Base-by-base conservation (phyloP, 257 asterid species). In the Solanum okadae region DNA sequence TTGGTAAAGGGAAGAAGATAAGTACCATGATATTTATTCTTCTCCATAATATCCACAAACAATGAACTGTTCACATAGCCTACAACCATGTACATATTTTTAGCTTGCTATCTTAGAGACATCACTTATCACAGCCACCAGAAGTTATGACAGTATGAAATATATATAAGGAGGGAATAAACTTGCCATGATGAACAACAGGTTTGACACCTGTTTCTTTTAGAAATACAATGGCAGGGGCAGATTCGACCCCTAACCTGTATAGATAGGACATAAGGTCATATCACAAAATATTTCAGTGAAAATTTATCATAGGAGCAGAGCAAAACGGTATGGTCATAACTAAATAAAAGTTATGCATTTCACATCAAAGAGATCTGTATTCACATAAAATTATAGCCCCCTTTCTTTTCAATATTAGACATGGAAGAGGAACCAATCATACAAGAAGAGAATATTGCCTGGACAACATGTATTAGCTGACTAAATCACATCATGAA, bases 131-230 rank as follows among this genome's bases (percentile, higher is more conserved):
- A 71, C 40, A 37, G 27, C 35, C 87, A 27, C 56, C 20, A 79
- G 29, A 63, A 61, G 33, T 46, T 20, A 65, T 3, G 29, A 78
- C 37, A 37, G 35, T 10, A 67, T 42, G 34, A 31, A 15, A 87
- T 88, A 75, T 82, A 8, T 82, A 10, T 35, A 87, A 31, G 85
- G 84, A 31, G 63, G 40, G 89, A 2, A 83, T 88, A 42, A 73
- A 92, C 94, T 86, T 92, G 83, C 99, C 99, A 89, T 94, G 98
- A 90, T 94, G 93, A 63, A 97, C 94, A 85, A 92, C 92, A 87
- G 99, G 99, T 90, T 92, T 93, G 88, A 96, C 93, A 84, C 99
- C 99, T 5, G 99, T 97, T 90, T 97, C 99, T 92, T 89, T 97
- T 90, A 97, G 87, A 90, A 96, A 92, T 87, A 96, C 98, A 63